A percentile compares a stretch with the other conserved stretches of the same genome.
These are phyloP conservation scores for Monosporascus sp. DNA, from an alignment of 2,329 filamentous ascomycete species.

Conservation along the genomic window DNA sequence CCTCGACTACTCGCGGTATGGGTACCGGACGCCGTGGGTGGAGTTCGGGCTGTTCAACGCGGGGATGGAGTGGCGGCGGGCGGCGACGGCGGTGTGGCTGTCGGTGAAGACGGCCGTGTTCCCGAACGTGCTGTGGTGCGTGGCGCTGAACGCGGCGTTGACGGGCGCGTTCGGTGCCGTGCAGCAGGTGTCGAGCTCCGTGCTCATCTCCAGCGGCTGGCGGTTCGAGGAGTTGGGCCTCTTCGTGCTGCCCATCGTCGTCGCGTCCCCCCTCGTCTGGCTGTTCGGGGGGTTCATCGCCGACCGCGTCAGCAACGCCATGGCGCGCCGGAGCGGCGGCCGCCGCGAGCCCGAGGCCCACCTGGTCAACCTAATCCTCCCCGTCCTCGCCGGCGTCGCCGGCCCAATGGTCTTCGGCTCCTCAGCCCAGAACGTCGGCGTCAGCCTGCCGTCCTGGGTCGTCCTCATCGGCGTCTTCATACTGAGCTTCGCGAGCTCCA, in stretches of 20 bases:
- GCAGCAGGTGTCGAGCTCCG: constrained; percentile 19
- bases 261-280: constrained; percentile 10
- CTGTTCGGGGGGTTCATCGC: constrained; percentile 29
- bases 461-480: constrained; percentile 18
- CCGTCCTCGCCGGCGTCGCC: constrained; percentile 14
- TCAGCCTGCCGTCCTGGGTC: constrained; percentile 12
- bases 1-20: constrained; percentile 22
- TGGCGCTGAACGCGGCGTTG: constrained; percentile 24
- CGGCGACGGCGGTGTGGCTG: constrained; percentile 19
- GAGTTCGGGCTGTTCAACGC: constrained; percentile 28
- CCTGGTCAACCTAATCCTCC: constrained; percentile 19
- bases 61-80: constrained; percentile 22
- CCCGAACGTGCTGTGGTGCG: constrained; percentile 28
- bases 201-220: constrained; percentile 13
- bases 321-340: constrained; percentile 14
- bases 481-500: constrained; percentile 16
- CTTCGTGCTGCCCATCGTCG: constrained; percentile 8
- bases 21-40: constrained; percentile 22
- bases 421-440: constrained; percentile 10
- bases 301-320: constrained; percentile 21
- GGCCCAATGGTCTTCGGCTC: constrained; percentile 20
- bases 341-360: constrained; percentile 22
- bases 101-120: constrained; percentile 27
- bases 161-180: constrained; percentile 22
- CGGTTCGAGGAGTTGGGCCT: constrained; percentile 11